Base-by-base conservation (phyloP, 2,329 filamentous ascomycete species). In the Fusarium lyarnte region DNA sequence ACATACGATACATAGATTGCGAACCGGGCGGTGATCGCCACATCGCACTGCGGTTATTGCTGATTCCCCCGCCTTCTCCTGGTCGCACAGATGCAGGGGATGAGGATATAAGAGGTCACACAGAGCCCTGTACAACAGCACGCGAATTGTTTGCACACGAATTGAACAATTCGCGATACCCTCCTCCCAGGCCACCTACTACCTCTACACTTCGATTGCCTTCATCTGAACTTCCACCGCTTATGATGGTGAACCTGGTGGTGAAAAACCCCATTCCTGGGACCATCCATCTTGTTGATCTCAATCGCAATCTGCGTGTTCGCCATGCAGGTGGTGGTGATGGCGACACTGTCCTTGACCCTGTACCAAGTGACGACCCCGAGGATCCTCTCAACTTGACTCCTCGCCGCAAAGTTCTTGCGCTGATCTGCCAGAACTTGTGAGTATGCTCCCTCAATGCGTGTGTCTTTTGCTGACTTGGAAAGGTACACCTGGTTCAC, bases 321-420 rank as follows among this genome's bases (percentile, higher is more conserved):
- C 77, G 73, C 11, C 83, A 84, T 66, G 78, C 79, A 7, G 66
- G 58, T 1, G 66, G 66, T n/a, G 74, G 69, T 42, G 74, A 77
- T 13, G 75, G 74, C 36, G 82, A 86, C 53, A 85, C 87, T 58
- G 85, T 89, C 23, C 79, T 89, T 16, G 82, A 88, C 13, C 87
- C 87, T 3, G 81, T 82, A 0, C 87, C 87, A 3, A 85, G 84
- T 0, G 76, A 79, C 16, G 85, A 88, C 66, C 84, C 86, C 8
- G 85, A 87, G 45, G 87, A 89, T 66, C 87, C 87, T 6, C 78
- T 89, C 38, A 88, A 86, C 65, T 87, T 86, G 86, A 81, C 71
- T 5, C 73, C 69, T 46, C 67, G 74, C 4, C 74, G 78, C 4
- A 81, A 80, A 57, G 29, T 74, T 0, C 69, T 76, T 17, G 72